Percentiles rank a stretch among this genome's conserved stretches.
These are phyloP conservation scores for Aureobasidium uvarum DNA, from an alignment of 2,329 filamentous ascomycete species.

Conservation along the genomic window DNA sequence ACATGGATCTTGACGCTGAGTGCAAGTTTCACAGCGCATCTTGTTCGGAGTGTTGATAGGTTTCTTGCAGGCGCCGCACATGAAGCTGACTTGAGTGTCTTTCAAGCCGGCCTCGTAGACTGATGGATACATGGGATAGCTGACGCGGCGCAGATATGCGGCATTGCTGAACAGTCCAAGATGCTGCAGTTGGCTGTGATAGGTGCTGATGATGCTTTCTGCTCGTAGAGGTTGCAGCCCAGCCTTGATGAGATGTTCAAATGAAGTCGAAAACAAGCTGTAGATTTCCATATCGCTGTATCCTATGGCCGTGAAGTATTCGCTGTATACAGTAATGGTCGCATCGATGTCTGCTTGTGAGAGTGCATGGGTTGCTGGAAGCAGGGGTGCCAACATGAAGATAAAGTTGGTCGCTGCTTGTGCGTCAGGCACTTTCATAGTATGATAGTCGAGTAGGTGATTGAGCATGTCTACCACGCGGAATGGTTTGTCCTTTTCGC, in stretches of 20 bases:
- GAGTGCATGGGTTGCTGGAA: constrained; percentile 44
- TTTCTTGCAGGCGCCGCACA: constrained; percentile 57
- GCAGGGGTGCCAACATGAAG: constrained; percentile 47
- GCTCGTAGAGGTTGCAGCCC: constrained; percentile 53
- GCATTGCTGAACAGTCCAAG: constrained; percentile 52
- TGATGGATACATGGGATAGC: constrained; percentile 55
- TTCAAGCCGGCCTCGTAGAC: constrained; percentile 58
- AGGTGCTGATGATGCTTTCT: constrained; percentile 56
- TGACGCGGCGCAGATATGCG: constrained; percentile 55
- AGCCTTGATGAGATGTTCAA: constrained; percentile 44
- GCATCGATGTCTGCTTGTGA: constrained; percentile 36
- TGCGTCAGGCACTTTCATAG: constrained; percentile 43
- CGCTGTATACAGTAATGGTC: constrained; percentile 42
- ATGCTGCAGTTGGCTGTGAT: constrained; percentile 55
- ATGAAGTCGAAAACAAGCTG: constrained; percentile 42
- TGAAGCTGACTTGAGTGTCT: constrained; percentile 55
- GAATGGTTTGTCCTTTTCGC: constrained; percentile 40
- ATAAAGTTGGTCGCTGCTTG: constrained; percentile 51
- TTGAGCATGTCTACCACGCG: constrained; percentile 45
- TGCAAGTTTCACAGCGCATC: constrained; percentile 53
- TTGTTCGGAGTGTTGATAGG: constrained; percentile 56
- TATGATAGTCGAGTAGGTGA: constrained; percentile 45
- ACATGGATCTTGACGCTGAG: constrained; percentile 44
- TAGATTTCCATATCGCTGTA: constrained; percentile 43
- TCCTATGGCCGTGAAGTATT: constrained; percentile 42